These are phyloP conservation scores for Torulaspora pretoriensis DNA, from an alignment of 1,139 yeast genomes.

Conservation along the genomic window DNA sequence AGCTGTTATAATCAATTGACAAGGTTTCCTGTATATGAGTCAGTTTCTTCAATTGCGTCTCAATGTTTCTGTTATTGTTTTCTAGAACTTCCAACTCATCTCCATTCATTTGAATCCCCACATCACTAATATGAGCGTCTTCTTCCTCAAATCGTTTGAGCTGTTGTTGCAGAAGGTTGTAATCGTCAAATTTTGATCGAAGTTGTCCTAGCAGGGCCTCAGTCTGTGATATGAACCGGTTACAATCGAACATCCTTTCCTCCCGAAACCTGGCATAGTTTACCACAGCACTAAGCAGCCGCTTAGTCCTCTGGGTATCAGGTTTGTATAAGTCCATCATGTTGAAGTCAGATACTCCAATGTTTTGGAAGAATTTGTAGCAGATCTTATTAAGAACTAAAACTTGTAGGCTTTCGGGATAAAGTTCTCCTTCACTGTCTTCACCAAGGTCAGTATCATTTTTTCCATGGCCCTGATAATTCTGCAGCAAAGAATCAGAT, in stretches of 20 bases:
- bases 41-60: constrained; percentile 57
- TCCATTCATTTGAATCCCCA: constrained; percentile 26
- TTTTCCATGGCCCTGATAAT: constrained; percentile 4
- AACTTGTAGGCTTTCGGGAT: constrained; percentile 42
- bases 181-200: constrained; percentile 40
- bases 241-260: constrained; percentile 67
- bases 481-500: constrained; percentile 36
- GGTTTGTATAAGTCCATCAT: constrained; percentile 69
- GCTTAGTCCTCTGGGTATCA: constrained; percentile 57
- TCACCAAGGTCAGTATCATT: constrained; percentile 24
- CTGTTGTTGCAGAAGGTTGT: constrained; percentile 42
- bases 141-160: constrained; percentile 42
- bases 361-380: constrained; percentile 57
- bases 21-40: constrained; percentile 62
- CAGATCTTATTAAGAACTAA: constrained; percentile 58
- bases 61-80: constrained; percentile 55
- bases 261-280: constrained; percentile 84
- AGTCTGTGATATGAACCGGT: constrained; percentile 52
- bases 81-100: constrained; percentile 47
- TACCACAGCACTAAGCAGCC: constrained; percentile 76
- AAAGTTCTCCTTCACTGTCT: constrained; percentile 32
- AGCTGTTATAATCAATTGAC: constrained; percentile 61
- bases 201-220: constrained; percentile 47
- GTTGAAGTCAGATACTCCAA: constrained; percentile 76
- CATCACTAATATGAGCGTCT: constrained; percentile 21